Conservation (phyloP, 202 grass and related monocot genomes). For the Carex sylvatica region DNA sequence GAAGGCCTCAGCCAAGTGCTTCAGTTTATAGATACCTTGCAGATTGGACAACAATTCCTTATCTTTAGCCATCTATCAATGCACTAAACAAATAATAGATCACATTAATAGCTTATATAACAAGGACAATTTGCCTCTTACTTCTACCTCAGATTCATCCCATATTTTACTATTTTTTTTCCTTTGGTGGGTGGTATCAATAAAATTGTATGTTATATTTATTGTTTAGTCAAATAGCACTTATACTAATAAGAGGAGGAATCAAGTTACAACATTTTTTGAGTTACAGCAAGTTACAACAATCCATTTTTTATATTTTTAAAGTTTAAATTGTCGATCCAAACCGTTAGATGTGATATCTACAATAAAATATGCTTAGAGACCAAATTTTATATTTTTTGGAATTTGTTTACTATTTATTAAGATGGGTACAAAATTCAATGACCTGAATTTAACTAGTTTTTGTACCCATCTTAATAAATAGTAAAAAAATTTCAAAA, state of each 20-base stretch:
- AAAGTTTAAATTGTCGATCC: no score
- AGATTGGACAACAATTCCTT: constrained; percentile 57
- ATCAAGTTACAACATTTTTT: no score
- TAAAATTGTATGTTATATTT: not conserved
- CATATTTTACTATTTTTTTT: not conserved
- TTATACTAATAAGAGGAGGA: constrained; percentile 11
- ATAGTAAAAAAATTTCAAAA: no score
- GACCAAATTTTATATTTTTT: no score
- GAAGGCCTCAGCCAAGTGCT: not conserved
- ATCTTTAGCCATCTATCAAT: constrained; percentile 83
- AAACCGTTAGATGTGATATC: no score
- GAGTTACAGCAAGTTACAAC: no score
- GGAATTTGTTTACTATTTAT: no score
- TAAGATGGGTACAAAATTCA: no score
- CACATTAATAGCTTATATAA: not conserved
- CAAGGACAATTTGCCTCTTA: not conserved
- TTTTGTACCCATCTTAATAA: no score
- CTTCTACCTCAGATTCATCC: not conserved
- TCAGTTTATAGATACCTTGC: constrained; percentile 65
- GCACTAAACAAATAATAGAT: constrained; percentile 46
- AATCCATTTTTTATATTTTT: no score
- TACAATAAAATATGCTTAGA: no score
- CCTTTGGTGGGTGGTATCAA: not conserved
- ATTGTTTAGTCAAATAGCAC: not conserved
- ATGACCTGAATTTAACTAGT: no score